Conservation (phyloP, 1,284 basidiomycete genomes). For the Sporisorium reilianum region DNA sequence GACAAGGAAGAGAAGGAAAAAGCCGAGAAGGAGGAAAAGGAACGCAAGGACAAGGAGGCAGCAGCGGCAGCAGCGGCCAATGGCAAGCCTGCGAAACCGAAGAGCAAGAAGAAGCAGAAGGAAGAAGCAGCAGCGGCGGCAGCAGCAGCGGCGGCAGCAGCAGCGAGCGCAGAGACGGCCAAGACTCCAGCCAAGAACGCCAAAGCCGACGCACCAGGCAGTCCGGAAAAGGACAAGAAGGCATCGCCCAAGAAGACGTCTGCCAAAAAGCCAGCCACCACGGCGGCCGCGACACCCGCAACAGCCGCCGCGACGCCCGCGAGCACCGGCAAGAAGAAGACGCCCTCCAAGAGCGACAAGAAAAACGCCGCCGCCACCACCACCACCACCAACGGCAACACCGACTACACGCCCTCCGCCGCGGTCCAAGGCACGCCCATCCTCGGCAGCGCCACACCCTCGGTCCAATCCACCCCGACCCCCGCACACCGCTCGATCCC, state of each 20-base stretch:
- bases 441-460: conserved; percentile 40
- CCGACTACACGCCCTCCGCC: conserved; percentile 1
- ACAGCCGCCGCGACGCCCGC: conserved; percentile 14
- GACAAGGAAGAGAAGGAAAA: conserved; percentile 58
- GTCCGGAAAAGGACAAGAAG: conserved; percentile 49
- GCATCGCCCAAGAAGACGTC: conserved; percentile 44
- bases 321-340: conserved; percentile 44
- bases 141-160: conserved; percentile 26
- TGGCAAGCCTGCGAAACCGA: conserved; percentile 33
- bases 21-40: conserved; percentile 54
- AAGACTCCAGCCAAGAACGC: conserved; percentile 29
- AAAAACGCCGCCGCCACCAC: conserved; percentile 5
- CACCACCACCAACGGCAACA: background rate
- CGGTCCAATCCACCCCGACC: conserved; percentile 48
- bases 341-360: conserved; percentile 42
- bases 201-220: conserved; percentile 23
- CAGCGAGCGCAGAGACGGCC: conserved; percentile 21
- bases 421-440: conserved; percentile 34
- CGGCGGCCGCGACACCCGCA: conserved; percentile 15
- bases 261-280: conserved; percentile 37
- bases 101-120: conserved; percentile 58
- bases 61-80: conserved; percentile 22
- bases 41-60: conserved; percentile 51
- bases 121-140: conserved; percentile 44
- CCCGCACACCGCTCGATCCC: conserved; percentile 43